Evolutionary conservation across 225 moss, liverwort and hornwort genomes (phyloP).

Genomic region (Straminergon stramineum): DNA sequence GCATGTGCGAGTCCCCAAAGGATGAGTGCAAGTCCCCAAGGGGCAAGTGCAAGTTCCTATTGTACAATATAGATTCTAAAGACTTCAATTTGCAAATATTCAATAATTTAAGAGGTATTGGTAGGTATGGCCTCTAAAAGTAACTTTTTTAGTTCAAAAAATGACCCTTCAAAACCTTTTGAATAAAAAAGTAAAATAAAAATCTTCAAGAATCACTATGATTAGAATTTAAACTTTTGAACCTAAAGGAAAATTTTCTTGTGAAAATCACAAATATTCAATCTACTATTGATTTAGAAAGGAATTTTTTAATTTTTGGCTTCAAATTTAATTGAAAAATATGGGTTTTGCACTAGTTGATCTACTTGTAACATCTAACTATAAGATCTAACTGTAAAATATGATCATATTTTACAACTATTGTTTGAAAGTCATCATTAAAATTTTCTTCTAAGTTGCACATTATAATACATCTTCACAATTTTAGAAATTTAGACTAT

Average conservation of each 20-base stretch:
- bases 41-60: no score
- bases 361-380: no score
- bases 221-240: background rate
- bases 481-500: rapidly evolving
- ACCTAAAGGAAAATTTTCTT: background rate
- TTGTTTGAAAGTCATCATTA: background rate
- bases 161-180: background rate
- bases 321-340: background rate
- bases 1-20: no score
- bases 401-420: background rate
- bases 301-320: background rate
- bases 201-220: background rate
- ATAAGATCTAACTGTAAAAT: background rate
- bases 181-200: background rate
- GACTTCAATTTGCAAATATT: background rate
- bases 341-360: background rate
- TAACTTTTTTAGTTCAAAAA: background rate
- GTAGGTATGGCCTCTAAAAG: background rate
- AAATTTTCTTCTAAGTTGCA: background rate
- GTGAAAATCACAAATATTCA: background rate
- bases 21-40: no score
- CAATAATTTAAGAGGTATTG: background rate
- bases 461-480: background rate
- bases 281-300: background rate
- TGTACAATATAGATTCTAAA: rapidly evolving